Evolutionary conservation across 2,329 filamentous ascomycete species (phyloP).

Genomic region (Pseudogymnoascus sp.): DNA sequence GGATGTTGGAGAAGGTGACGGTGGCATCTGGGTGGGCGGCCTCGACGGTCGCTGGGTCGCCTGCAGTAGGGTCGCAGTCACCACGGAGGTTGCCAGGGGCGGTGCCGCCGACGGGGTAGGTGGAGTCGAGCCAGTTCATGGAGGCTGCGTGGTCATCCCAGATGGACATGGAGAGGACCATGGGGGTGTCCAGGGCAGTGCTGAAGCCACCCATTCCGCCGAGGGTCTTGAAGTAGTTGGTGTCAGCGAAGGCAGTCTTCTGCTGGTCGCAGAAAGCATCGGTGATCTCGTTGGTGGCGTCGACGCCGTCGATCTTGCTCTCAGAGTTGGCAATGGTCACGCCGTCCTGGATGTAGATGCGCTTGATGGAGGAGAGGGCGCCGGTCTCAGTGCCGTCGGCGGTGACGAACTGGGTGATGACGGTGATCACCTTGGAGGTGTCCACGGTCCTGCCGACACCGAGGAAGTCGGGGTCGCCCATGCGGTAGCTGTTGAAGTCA

Average conservation of each 20-base stretch:
- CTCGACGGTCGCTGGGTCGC: slow-evolving; percentile 42
- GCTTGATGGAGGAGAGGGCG: slow-evolving; percentile 42
- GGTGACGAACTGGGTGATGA: slow-evolving; percentile 51
- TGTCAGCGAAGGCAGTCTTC: slow-evolving; percentile 45
- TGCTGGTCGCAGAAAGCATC: slow-evolving; percentile 46
- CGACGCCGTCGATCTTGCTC: slow-evolving; percentile 36
- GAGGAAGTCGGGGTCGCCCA: slow-evolving; percentile 50
- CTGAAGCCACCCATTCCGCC: slow-evolving; percentile 49
- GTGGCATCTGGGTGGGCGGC: slow-evolving; percentile 35
- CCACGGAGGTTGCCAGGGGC: slow-evolving; percentile 43
- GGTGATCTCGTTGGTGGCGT: slow-evolving; percentile 43
- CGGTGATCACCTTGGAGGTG: slow-evolving; percentile 45
- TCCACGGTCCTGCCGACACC: slow-evolving; percentile 46
- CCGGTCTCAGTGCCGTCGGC: slow-evolving; percentile 40
- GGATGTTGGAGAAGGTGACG: slow-evolving; percentile 25
- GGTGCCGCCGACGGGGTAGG: slow-evolving; percentile 43
- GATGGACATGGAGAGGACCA: slow-evolving; percentile 55
- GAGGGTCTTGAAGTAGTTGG: slow-evolving; percentile 40
- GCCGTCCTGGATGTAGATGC: slow-evolving; percentile 47
- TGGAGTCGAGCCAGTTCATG: slow-evolving; percentile 67
- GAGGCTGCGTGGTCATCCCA: slow-evolving; percentile 47
- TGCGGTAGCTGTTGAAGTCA: slow-evolving; percentile 55
- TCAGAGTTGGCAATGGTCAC: slow-evolving; percentile 42
- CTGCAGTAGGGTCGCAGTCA: slow-evolving; percentile 42
- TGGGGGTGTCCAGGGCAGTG: slow-evolving; percentile 44